Percentiles rank a stretch among this genome's conserved stretches.
Conservation (phyloP, 257 asterid species). For the Buddleja alternifolia region DNA sequence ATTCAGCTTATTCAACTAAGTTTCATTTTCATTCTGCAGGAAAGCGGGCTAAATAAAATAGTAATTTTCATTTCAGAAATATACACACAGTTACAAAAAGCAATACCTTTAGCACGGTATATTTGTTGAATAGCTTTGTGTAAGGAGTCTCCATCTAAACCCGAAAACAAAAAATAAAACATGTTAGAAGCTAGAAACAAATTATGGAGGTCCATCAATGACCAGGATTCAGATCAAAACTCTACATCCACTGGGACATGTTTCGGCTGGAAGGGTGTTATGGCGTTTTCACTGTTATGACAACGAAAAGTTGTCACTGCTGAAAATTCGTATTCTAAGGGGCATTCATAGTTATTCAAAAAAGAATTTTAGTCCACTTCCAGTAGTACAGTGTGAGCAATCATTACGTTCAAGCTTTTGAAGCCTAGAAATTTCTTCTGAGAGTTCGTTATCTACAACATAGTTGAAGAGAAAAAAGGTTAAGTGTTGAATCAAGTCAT, state of each 20-base stretch:
- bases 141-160: slow-evolving; percentile 70
- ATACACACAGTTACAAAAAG: background rate
- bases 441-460: slow-evolving; percentile 61
- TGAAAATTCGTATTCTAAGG: too few species aligned
- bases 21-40: slow-evolving; percentile 64
- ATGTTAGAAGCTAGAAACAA: background rate
- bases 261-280: too few species aligned
- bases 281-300: too few species aligned
- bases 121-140: slow-evolving; percentile 66
- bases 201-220: too few species aligned
- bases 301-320: too few species aligned
- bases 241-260: too few species aligned
- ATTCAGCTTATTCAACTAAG: slow-evolving; percentile 60
- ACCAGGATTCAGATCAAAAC: too few species aligned
- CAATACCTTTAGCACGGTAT: slow-evolving; percentile 63
- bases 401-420: slow-evolving; percentile 40
- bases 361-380: slow-evolving; percentile 29
- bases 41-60: slow-evolving; percentile 1
- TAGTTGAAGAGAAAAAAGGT: slow-evolving; percentile 18
- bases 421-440: slow-evolving; percentile 60
- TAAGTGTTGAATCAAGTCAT: background rate
- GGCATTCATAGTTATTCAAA: too few species aligned
- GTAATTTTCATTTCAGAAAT: background rate
- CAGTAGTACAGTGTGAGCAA: slow-evolving; percentile 25
- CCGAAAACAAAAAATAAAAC: background rate